Conservation (phyloP, 805 yeast species). For the Yarrowia keelungensis region DNA sequence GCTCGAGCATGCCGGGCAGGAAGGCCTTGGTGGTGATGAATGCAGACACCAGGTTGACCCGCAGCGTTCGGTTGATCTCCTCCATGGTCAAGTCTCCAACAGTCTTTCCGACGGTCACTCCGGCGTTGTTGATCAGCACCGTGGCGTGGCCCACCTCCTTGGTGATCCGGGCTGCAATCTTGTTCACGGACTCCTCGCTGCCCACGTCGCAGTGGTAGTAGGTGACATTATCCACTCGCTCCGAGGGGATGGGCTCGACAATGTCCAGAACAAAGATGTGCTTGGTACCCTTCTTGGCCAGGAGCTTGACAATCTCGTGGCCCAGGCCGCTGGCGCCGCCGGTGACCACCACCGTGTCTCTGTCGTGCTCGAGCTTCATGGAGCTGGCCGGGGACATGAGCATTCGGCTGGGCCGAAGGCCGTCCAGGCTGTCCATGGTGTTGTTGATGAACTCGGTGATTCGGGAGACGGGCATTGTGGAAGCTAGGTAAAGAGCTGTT, state of each 20-base stretch:
- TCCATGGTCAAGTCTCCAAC: constrained; percentile 61
- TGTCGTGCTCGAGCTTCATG: constrained; percentile 32
- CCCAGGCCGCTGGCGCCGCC: constrained; percentile 90
- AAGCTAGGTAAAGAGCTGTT: neutral
- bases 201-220: constrained; percentile 79
- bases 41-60: constrained; percentile 73
- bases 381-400: constrained; percentile 28
- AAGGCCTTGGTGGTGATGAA: constrained; percentile 73
- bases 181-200: constrained; percentile 55
- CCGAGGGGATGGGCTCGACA: constrained; percentile 51
- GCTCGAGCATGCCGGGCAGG: constrained; percentile 71
- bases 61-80: constrained; percentile 67
- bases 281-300: constrained; percentile 55
- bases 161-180: constrained; percentile 53
- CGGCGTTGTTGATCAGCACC: constrained; percentile 86
- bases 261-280: constrained; percentile 73
- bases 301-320: constrained; percentile 58
- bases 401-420: constrained; percentile 33
- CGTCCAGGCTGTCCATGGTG: constrained; percentile 30
- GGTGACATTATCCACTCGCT: constrained; percentile 53
- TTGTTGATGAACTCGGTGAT: constrained; percentile 11
- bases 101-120: constrained; percentile 64
- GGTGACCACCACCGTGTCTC: constrained; percentile 75
- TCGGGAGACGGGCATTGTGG: constrained; percentile 26
- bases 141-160: constrained; percentile 66